Evolutionary conservation across 768 basidiomycete species (phyloP), one percentile per base, ranked within the genome.

Genomic region (Termitomyces bulborhizus): DNA sequence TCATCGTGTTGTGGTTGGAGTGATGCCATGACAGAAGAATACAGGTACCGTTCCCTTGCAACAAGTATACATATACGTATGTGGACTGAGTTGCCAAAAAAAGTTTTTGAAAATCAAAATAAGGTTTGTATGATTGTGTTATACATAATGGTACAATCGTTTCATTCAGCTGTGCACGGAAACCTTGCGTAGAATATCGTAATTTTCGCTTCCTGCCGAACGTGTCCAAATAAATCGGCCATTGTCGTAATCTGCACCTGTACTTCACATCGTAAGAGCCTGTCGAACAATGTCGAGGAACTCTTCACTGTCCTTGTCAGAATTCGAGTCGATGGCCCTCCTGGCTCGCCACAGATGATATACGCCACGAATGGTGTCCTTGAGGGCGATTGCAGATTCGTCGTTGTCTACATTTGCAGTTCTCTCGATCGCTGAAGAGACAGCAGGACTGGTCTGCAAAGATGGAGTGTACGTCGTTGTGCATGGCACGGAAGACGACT

Each of bases 341-440:
- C 74, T 69, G 9, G 74, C 62, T 63, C 70, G 79, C 86, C 87
- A 88, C 21, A 88, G 73, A 29, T 66, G 71, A 65, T 81, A 86
- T 40, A 89, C 65, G 1, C 82, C 79, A 56, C 71, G 75, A 47
- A 86, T 76, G 32, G 78, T 74, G 37, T 80, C 76, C 40, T 71
- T 74, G 45, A 88, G 67, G 18, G 79, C 75, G 27, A 72, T 71
- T 46, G 50, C 36, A 3, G 61, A 45, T 75, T 67, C 51, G 57
- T 58, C 45, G 12, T 53, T 26, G 36, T 15, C 36, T 36, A 36
- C 13, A 4, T 16, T 6, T 15, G 13, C 13, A 7, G 43, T 31
- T 47, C 26, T 49, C 44, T 41, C 51, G 46, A 32, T 45, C 21
- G 32, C 44, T 42, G 48, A 59, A 45, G 55, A 57, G 46, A 27